Evolutionary conservation across 345 rosid genomes (phyloP).

Genomic region (Toxicodendron radicans): DNA sequence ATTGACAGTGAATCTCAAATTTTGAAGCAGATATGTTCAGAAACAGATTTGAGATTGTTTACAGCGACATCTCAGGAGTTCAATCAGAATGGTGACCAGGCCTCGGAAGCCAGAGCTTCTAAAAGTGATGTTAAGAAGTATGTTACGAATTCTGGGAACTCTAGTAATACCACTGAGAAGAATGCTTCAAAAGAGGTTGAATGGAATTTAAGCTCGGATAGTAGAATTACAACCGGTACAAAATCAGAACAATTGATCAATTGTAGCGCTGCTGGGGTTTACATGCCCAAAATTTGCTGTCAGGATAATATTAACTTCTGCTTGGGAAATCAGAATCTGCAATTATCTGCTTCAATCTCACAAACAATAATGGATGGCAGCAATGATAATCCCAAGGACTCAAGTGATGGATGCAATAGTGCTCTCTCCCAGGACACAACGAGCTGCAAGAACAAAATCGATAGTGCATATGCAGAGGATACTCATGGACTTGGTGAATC

Average conservation of each 20-base stretch:
- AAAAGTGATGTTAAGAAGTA: slow-evolving; percentile 8
- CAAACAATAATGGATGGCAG: too few relatives aligned
- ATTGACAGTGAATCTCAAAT: background rate
- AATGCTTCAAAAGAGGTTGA: background rate
- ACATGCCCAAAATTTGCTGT: too few relatives aligned
- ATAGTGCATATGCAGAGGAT: background rate
- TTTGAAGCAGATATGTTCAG: background rate
- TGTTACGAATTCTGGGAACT: background rate
- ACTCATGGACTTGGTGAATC: background rate
- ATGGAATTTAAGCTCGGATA: too few relatives aligned
- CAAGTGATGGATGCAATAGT: slow-evolving; percentile 5
- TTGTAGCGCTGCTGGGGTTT: too few relatives aligned
- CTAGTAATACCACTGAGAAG: background rate
- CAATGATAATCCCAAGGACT: background rate
- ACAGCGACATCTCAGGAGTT: background rate
- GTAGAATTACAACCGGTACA: too few relatives aligned
- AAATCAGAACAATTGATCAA: too few relatives aligned
- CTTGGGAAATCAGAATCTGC: too few relatives aligned
- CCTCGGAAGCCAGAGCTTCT: background rate
- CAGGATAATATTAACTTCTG: too few relatives aligned
- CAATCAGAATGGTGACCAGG: slow-evolving; percentile 1
- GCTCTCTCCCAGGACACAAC: background rate
- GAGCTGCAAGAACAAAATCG: background rate
- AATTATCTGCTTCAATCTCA: too few relatives aligned
- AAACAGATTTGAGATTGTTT: background rate